phyloP scores from a whole-genome alignment of 768 basidiomycete genomes.

The Lepiota subincarnata region DNA sequence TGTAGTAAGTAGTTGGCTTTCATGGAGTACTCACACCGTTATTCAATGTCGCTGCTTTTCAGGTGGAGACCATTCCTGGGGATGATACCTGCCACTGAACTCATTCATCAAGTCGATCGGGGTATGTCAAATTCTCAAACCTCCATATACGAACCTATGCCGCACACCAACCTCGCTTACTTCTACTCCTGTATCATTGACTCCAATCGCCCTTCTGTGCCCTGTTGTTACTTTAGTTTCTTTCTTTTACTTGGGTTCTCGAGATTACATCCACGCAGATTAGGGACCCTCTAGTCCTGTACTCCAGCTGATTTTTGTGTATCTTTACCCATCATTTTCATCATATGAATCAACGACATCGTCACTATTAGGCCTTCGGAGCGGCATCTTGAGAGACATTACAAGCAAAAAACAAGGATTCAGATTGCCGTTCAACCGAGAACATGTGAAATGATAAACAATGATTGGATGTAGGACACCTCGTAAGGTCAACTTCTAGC shows the following conservation, averaged over 20 bases:
- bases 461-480: slow-evolving; percentile 43
- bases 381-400: not conserved
- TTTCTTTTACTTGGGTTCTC: not conserved
- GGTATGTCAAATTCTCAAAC: too few relatives aligned
- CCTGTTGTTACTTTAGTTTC: not conserved
- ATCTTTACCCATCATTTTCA: slow-evolving; percentile 1
- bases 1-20: slow-evolving; percentile 38
- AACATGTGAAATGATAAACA: not conserved
- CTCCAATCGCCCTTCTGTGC: not conserved
- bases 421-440: too few relatives aligned
- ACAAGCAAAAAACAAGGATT: too few relatives aligned
- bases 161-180: too few relatives aligned
- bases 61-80: slow-evolving; percentile 20
- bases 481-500: slow-evolving; percentile 55
- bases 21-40: not conserved
- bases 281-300: not conserved
- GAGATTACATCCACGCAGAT: slow-evolving; percentile 3
- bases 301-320: slow-evolving; percentile 7
- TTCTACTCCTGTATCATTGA: not conserved
- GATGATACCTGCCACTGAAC: slow-evolving; percentile 10
- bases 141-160: too few relatives aligned
- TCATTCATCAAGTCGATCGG: too few relatives aligned
- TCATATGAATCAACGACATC: not conserved
- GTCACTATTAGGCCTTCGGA: not conserved
- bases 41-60: not conserved